Base-by-base conservation (phyloP, 2,329 filamentous ascomycete genomes). In the Dryadomyces quercus-mongolicae region DNA sequence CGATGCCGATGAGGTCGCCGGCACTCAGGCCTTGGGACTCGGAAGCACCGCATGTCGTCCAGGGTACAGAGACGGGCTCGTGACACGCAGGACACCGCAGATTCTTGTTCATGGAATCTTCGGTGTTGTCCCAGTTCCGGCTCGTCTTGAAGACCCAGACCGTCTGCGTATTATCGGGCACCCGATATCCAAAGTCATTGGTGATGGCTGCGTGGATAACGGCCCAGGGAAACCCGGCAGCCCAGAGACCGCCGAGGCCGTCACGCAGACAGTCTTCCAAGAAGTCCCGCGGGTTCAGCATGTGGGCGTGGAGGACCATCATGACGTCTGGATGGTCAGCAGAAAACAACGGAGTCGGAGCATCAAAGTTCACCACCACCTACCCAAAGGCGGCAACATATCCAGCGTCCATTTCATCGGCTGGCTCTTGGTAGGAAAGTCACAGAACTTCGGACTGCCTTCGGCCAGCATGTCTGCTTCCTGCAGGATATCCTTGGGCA, bases 271-370 rank as follows among this genome's bases (percentile, higher is more conserved):
- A 82, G 63, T 92, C 87, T 62, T 91, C 85, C 4, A 89, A 75
- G 63, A 83, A 91, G n/a, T 71, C 72, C 44, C 84, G 74, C 0
- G 87, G 87, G 60, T 90, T 91, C 3, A 92, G 77, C 79, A 88
- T 84, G 62, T 88, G 86, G 0, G 85, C 72, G 65, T 92, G 87
- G 82, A 84, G 87, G 0, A 91, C 82, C 84, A 91, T 86, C 20
- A 90, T 67, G 0, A 91, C 79, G 67, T 91, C 86, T 74, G 13
- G 40, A 0, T 1, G 10, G n/a, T 31, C 18, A 43, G 34, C 5
- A 46, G 2, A 5, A 5, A 10, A 2, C 10, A 12, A 7, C 44
- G 18, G 3, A 10, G 15, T 7, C 5, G 20, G 5, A 38, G n/a
- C 21, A 18, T 15, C 40, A 38, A 40, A 20, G 10, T 2, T 15